Conservation (phyloP, 2,329 filamentous ascomycete genomes). For the Colletotrichum tropicicola region DNA sequence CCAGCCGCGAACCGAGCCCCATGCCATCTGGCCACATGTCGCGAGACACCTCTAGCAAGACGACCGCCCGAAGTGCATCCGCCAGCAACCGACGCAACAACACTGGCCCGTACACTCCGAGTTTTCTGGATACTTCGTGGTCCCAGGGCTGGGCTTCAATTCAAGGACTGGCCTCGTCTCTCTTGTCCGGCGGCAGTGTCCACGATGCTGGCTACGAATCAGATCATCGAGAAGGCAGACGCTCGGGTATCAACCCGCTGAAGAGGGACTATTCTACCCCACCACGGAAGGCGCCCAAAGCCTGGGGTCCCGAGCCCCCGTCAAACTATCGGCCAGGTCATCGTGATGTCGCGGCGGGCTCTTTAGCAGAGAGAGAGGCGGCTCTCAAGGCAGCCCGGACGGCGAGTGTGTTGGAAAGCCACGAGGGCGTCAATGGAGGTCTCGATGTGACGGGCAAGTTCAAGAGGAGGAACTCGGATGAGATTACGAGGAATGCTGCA, state of each 20-base stretch:
- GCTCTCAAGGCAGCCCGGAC: conserved; percentile 64
- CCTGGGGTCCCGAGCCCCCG: conserved; percentile 63
- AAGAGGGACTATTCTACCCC: conserved; percentile 27
- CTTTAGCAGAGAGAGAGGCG: conserved; percentile 61
- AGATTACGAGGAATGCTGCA: conserved; percentile 48
- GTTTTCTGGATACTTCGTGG: conserved; percentile 60
- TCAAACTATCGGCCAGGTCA: conserved; percentile 46
- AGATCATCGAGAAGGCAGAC: conserved; percentile 23
- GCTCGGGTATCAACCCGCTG: conserved; percentile 10
- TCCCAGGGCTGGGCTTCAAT: conserved; percentile 64
- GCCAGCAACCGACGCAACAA: conserved; percentile 1
- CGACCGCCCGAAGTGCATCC: neutral
- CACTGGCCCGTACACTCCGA: conserved; percentile 47
- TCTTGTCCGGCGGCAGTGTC: conserved; percentile 46
- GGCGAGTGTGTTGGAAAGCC: conserved; percentile 68
- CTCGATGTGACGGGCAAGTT: conserved; percentile 63
- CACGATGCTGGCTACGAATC: conserved; percentile 29
- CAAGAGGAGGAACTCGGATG: conserved; percentile 77
- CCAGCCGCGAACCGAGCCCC: conserved; percentile 58
- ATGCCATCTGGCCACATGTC: conserved; percentile 50
- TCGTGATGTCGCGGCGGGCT: conserved; percentile 63
- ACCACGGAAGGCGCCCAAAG: conserved; percentile 36
- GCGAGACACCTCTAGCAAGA: neutral
- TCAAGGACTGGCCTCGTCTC: conserved; percentile 60
- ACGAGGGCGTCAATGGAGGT: conserved; percentile 67